These are phyloP conservation scores for Ilyonectria mors-panacis DNA, from an alignment of 2,329 filamentous ascomycete species.

Conservation along the genomic window DNA sequence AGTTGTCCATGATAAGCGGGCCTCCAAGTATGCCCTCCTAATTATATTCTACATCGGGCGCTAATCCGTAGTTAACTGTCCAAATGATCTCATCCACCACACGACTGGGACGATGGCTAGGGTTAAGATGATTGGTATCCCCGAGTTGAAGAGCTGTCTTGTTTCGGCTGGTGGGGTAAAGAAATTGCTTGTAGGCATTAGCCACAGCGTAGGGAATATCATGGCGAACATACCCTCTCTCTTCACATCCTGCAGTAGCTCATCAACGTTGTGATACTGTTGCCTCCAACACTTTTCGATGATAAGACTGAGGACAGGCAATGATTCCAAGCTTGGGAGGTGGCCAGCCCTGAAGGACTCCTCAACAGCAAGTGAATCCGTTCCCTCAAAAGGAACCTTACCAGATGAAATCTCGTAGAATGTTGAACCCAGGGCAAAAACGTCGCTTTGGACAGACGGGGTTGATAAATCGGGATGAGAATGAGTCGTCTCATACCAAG, in stretches of 20 bases:
- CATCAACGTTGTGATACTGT: slow-evolving; percentile 10
- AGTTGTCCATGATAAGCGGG: too few relatives aligned
- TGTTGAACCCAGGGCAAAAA: slow-evolving; percentile 21
- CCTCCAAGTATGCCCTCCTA: too few relatives aligned
- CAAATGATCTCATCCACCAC: slow-evolving; percentile 9
- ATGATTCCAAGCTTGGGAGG: slow-evolving; percentile 7
- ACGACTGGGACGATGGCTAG: slow-evolving; percentile 3
- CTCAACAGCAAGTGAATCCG: slow-evolving; percentile 7
- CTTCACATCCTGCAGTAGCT: slow-evolving; percentile 14
- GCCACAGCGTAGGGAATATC: background rate
- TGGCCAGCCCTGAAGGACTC: slow-evolving; percentile 1
- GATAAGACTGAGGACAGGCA: background rate
- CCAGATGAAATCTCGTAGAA: slow-evolving; percentile 15
- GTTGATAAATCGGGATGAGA: slow-evolving; percentile 7
- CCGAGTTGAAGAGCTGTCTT: background rate
- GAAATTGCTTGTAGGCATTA: slow-evolving; percentile 8
- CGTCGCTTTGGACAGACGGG: slow-evolving; percentile 4
- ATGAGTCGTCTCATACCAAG: slow-evolving; percentile 19
- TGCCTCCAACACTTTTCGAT: slow-evolving; percentile 17
- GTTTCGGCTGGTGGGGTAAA: background rate
- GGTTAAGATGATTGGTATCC: background rate
- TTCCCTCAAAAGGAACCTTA: slow-evolving; percentile 8
- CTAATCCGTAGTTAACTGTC: too few relatives aligned
- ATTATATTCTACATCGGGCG: too few relatives aligned
- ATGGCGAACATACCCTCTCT: slow-evolving; percentile 11